Evolutionary conservation across 1,139 yeast genomes (phyloP).

Genomic region (Sugiyamaella xylanicola): DNA sequence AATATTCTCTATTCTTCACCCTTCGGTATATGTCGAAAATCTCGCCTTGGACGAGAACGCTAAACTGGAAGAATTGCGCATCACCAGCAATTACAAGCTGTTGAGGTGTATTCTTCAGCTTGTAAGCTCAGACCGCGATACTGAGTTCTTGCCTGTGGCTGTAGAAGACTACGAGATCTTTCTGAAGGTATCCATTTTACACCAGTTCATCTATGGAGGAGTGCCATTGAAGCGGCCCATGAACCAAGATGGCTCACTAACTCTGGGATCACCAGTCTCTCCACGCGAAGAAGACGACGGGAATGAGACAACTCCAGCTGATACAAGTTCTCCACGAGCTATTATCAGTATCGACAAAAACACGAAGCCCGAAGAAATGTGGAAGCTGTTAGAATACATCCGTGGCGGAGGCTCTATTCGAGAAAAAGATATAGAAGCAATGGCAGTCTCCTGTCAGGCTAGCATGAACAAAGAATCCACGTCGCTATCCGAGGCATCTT

Average conservation of each 20-base stretch:
- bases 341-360: conserved; percentile 7
- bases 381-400: conserved; percentile 16
- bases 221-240: not conserved
- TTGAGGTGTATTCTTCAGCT: conserved; percentile 41
- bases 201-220: conserved; percentile 29
- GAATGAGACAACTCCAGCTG: not conserved
- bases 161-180: conserved; percentile 32
- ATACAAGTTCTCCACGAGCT: not conserved
- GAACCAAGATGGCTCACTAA: conserved; percentile 6
- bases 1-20: conserved; percentile 32
- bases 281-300: not conserved
- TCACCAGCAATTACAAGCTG: conserved; percentile 40
- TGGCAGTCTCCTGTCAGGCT: conserved; percentile 7
- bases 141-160: conserved; percentile 32
- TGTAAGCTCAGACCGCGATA: conserved; percentile 24
- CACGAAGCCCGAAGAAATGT: conserved; percentile 9
- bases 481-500: not conserved
- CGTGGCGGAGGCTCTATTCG: conserved; percentile 1
- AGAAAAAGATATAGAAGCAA: conserved; percentile 15
- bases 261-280: conserved; percentile 7
- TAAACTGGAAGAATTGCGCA: conserved; percentile 42
- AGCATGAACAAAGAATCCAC: conserved; percentile 1
- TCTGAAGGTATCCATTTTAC: conserved; percentile 29
- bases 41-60: conserved; percentile 37
- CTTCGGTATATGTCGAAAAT: conserved; percentile 30